Percentiles rank a stretch among this genome's conserved stretches.
phyloP scores from a whole-genome alignment of 78 protist genomes.

The Isochrysis galbana region DNA sequence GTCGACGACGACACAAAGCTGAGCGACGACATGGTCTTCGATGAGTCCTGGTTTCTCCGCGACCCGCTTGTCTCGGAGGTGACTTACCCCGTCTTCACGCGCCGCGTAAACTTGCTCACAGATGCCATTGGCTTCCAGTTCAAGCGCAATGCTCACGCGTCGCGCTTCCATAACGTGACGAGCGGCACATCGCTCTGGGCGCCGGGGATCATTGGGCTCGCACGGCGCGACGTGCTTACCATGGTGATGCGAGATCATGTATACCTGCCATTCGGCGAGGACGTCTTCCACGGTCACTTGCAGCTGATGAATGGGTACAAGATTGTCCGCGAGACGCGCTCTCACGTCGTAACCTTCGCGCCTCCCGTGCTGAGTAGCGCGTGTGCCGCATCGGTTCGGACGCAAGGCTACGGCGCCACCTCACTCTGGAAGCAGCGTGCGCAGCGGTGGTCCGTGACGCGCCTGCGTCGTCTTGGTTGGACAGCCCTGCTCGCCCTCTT shows the following conservation, averaged over 20 bases:
- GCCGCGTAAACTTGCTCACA: neutral
- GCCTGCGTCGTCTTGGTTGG: neutral
- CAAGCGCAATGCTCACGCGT: neutral
- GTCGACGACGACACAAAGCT: slow-evolving; percentile 44
- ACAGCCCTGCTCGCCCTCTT: neutral
- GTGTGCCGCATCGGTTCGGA: too few species aligned
- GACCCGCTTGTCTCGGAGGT: slow-evolving; percentile 6
- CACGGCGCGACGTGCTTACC: neutral
- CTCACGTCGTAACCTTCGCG: slow-evolving; percentile 19
- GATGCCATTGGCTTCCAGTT: neutral
- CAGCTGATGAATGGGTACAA: neutral
- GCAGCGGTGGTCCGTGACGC: slow-evolving; percentile 15
- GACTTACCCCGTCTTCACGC: neutral
- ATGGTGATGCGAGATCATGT: neutral
- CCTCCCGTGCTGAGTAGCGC: too few species aligned
- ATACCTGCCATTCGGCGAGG: slow-evolving; percentile 37
- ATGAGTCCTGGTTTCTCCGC: neutral
- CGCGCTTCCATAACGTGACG: neutral
- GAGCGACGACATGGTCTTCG: slow-evolving; percentile 27
- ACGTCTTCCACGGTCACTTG: neutral
- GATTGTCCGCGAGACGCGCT: slow-evolving; percentile 11
- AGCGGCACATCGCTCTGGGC: slow-evolving; percentile 11
- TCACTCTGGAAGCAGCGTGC: slow-evolving; percentile 37
- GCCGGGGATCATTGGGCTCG: slow-evolving; percentile 33
- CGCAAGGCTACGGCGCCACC: slow-evolving; percentile 51